Percentiles rank a stretch among this genome's conserved stretches.
Conservation (phyloP, 2,329 filamentous ascomycete species). For the Aspergillus thermomutatus region DNA sequence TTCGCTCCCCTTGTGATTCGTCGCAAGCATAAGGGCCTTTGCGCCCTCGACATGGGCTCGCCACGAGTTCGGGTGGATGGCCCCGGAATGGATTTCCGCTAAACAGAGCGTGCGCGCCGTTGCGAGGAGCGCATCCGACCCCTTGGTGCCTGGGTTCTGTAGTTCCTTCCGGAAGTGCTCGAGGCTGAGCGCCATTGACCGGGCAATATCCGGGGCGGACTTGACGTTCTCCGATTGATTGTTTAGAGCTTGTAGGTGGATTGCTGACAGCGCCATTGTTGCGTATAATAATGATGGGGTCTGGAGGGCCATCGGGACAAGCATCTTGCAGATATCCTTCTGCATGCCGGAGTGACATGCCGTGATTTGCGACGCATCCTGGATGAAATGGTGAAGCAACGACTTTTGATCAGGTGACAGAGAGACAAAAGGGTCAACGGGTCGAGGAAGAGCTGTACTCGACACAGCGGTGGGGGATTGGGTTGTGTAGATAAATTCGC, state of each 20-base stretch:
- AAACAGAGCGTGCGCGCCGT: slow-evolving; percentile 43
- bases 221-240: slow-evolving; percentile 37
- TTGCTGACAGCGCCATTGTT: slow-evolving; percentile 42
- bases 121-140: slow-evolving; percentile 36
- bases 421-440: slow-evolving; percentile 37
- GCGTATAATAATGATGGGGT: slow-evolving; percentile 43
- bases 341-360: slow-evolving; percentile 41
- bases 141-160: slow-evolving; percentile 28
- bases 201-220: slow-evolving; percentile 35
- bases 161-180: slow-evolving; percentile 41
- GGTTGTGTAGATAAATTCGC: slow-evolving; percentile 39
- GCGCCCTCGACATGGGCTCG: slow-evolving; percentile 43
- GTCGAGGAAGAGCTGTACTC: slow-evolving; percentile 23
- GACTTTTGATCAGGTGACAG: slow-evolving; percentile 34
- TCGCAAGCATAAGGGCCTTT: slow-evolving; percentile 34
- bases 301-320: slow-evolving; percentile 44
- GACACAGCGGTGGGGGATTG: slow-evolving; percentile 20
- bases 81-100: slow-evolving; percentile 42
- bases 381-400: slow-evolving; percentile 41
- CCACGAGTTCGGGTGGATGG: slow-evolving; percentile 40
- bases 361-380: slow-evolving; percentile 41
- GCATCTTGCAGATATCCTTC: slow-evolving; percentile 40
- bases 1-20: slow-evolving; percentile 15
- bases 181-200: slow-evolving; percentile 39
- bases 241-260: slow-evolving; percentile 38